phyloP scores from a whole-genome alignment of 2,329 filamentous ascomycete genomes.

The Diaporthe nobilis region DNA sequence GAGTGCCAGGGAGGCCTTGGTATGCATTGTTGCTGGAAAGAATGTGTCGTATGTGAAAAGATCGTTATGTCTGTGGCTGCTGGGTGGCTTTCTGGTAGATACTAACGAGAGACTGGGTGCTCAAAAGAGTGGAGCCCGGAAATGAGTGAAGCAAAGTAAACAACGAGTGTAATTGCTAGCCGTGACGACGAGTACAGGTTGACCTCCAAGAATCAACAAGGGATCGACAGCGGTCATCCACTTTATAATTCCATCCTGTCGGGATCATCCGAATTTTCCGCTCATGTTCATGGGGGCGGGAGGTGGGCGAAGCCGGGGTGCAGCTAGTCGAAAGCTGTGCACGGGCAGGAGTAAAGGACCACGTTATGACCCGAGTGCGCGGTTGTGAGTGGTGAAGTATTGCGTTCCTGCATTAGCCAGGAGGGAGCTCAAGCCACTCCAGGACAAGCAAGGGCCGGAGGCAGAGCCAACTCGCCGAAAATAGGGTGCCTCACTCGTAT shows the following conservation, averaged over 20 bases:
- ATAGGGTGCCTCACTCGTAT: constrained; percentile 1
- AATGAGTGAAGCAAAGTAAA: neutral
- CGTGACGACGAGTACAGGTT: neutral
- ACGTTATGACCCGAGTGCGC: neutral
- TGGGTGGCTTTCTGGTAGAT: neutral
- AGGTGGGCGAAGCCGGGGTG: neutral
- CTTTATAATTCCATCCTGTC: constrained; percentile 3
- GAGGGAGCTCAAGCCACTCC: neutral
- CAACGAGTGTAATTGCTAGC: constrained; percentile 9
- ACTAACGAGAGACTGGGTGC: neutral
- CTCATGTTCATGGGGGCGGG: neutral
- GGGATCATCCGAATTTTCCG: neutral
- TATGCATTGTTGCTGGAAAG: constrained; percentile 16
- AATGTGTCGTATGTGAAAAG: neutral
- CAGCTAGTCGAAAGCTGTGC: neutral
- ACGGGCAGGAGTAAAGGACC: neutral
- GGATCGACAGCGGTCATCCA: neutral
- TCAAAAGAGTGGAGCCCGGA: constrained; percentile 8
- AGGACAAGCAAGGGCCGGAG: neutral
- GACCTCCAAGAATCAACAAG: neutral
- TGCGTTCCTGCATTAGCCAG: constrained; percentile 13
- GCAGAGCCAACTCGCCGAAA: neutral
- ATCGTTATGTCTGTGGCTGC: neutral
- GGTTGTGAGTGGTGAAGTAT: neutral
- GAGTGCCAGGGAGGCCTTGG: constrained; percentile 6